phyloP scores from a whole-genome alignment of 164 flowering plant genomes.

The Platanus orientalis region DNA sequence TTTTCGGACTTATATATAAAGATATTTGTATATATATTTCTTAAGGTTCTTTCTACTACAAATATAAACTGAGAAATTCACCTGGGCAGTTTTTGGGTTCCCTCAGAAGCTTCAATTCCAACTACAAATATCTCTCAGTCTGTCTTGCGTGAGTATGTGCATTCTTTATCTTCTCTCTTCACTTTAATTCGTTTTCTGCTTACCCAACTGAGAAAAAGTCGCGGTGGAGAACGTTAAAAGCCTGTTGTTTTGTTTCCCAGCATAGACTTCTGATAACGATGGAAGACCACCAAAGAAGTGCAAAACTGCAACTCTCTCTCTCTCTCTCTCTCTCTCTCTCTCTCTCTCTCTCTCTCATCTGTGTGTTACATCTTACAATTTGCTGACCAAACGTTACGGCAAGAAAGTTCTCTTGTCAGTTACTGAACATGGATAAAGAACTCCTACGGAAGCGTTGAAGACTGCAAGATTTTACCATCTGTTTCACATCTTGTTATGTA shows the following conservation, averaged over 20 bases:
- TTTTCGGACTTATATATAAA: not conserved
- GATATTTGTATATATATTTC: no score
- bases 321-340: constrained; percentile 5
- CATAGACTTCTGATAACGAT: not conserved
- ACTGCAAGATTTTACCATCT: constrained; percentile 10
- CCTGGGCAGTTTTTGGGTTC: not conserved
- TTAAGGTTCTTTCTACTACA: constrained; percentile 2
- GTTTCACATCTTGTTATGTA: constrained; percentile 5
- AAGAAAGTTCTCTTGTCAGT: constrained; percentile 9
- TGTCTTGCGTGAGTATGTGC: not conserved
- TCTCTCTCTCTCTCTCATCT: not conserved
- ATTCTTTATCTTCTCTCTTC: no score
- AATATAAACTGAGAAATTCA: not conserved
- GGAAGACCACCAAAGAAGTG: not conserved
- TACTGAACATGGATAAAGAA: not conserved
- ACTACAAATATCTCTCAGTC: not conserved
- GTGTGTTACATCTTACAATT: not conserved
- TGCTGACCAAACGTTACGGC: constrained; percentile 12
- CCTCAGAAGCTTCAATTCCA: not conserved
- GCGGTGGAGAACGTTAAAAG: not conserved
- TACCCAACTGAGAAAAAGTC: not conserved
- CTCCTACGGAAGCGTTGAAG: not conserved
- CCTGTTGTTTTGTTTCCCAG: not conserved
- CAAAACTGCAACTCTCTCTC: not conserved
- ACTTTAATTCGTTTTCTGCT: not conserved